phyloP scores from a whole-genome alignment of 495 filamentous ascomycete genomes.

The Cercophora newfieldiana region DNA sequence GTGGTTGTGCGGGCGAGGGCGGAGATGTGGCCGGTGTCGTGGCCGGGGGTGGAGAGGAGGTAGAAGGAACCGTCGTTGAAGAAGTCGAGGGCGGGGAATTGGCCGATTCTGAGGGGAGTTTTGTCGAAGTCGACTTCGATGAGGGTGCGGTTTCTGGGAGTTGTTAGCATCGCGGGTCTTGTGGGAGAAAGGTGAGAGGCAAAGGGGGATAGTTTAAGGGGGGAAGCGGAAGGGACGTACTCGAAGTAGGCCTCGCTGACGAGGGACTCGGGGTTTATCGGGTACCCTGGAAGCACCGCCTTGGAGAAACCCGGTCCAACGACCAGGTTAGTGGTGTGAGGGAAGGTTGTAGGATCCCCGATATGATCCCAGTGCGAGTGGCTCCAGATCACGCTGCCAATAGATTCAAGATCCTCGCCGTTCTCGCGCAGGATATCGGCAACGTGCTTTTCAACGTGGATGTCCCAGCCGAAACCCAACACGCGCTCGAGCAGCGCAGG shows the following conservation, averaged over 20 bases:
- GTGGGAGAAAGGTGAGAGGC: not conserved
- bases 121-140: conserved; percentile 45
- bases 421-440: conserved; percentile 50
- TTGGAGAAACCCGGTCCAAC: conserved; percentile 58
- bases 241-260: conserved; percentile 47
- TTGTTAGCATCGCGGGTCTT: too few species aligned
- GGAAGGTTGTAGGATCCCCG: conserved; percentile 54
- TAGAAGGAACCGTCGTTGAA: conserved; percentile 61
- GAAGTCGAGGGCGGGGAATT: conserved; percentile 55
- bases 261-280: conserved; percentile 39
- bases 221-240: not conserved
- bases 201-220: not conserved
- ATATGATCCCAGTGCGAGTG: conserved; percentile 62
- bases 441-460: conserved; percentile 48
- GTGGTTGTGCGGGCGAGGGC: conserved; percentile 51
- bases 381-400: conserved; percentile 59
- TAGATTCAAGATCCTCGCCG: conserved; percentile 41
- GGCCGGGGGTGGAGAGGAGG: conserved; percentile 55
- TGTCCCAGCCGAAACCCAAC: conserved; percentile 8
- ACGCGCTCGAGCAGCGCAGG: conserved; percentile 34
- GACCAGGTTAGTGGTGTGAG: conserved; percentile 47
- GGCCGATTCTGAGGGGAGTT: conserved; percentile 40
- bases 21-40: conserved; percentile 55
- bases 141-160: conserved; percentile 29
- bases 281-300: conserved; percentile 49